These are phyloP conservation scores for Pseudovirgaria hyperparasitica DNA, from an alignment of 2,329 filamentous ascomycete species.

Conservation along the genomic window DNA sequence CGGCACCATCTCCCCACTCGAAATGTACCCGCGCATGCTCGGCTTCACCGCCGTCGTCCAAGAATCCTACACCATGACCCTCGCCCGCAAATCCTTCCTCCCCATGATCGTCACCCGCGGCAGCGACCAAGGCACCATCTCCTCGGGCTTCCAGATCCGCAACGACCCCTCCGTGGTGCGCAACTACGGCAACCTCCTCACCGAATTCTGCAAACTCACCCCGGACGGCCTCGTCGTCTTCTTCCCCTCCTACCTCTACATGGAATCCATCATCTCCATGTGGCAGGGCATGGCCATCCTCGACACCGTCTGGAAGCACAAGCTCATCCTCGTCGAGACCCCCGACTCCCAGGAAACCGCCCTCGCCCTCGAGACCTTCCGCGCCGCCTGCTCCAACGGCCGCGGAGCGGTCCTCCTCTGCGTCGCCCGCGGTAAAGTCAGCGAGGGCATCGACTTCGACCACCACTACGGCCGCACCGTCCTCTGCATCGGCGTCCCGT, in stretches of 20 bases:
- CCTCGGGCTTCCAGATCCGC: constrained; percentile 86
- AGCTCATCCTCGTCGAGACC: constrained; percentile 93
- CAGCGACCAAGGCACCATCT: constrained; percentile 85
- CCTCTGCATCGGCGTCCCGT: constrained; percentile 90
- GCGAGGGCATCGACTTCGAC: constrained; percentile 97
- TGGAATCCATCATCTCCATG: constrained; percentile 98
- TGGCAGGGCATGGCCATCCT: constrained; percentile 99
- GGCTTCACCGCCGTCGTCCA: constrained; percentile 86
- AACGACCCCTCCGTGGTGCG: constrained; percentile 95
- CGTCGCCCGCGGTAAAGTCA: constrained; percentile 93
- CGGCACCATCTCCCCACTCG: constrained; percentile 87
- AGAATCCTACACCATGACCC: constrained; percentile 94
- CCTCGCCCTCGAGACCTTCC: constrained; percentile 87
- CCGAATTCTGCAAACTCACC: constrained; percentile 90
- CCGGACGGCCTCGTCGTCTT: constrained; percentile 98
- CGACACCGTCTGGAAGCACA: constrained; percentile 98
- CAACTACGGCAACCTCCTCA: constrained; percentile 87
- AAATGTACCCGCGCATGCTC: constrained; percentile 99
- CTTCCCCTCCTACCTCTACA: constrained; percentile 96
- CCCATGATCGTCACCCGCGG: constrained; percentile 96
- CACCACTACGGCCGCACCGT: constrained; percentile 96
- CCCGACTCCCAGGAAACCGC: constrained; percentile 96
- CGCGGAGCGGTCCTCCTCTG: constrained; percentile 86
- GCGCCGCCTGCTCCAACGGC: constrained; percentile 94
- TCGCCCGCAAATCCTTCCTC: constrained; percentile 86